A percentile compares a stretch with the other conserved stretches of the same genome.
phyloP scores from a whole-genome alignment of 1,284 basidiomycete genomes.

The Crucibulum parvulum region DNA sequence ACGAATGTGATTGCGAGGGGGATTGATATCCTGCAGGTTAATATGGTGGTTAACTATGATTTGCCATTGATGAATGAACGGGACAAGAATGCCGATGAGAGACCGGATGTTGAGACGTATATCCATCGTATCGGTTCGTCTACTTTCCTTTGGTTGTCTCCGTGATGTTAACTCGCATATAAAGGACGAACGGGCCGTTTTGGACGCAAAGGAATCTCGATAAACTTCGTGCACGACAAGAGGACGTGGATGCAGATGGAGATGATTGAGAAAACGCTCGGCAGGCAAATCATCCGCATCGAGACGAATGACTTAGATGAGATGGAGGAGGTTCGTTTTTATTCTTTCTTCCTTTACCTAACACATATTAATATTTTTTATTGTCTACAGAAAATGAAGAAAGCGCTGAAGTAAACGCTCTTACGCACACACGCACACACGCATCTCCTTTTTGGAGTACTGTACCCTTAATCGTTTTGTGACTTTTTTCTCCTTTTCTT shows the following conservation, averaged over 20 bases:
- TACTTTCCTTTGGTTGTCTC: background rate
- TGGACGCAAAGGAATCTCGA: constrained; percentile 94
- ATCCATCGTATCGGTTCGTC: constrained; percentile 94
- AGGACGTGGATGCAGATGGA: constrained; percentile 88
- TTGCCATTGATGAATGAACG: constrained; percentile 86
- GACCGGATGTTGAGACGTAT: constrained; percentile 96
- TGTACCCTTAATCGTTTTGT: too few species aligned
- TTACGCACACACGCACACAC: too few species aligned
- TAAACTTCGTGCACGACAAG: constrained; percentile 94
- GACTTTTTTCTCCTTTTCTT: too few species aligned
- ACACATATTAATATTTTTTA: constrained; percentile 2
- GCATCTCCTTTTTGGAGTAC: too few species aligned
- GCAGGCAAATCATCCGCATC: constrained; percentile 81
- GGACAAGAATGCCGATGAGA: constrained; percentile 53
- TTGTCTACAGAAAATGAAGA: constrained; percentile 71
- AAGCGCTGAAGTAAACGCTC: constrained; percentile 66
- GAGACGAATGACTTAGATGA: constrained; percentile 86
- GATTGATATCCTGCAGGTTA: constrained; percentile 99
- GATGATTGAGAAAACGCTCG: constrained; percentile 79
- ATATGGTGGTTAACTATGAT: constrained; percentile 99
- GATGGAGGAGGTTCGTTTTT: constrained; percentile 80
- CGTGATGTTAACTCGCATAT: constrained; percentile 4
- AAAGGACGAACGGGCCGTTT: constrained; percentile 94
- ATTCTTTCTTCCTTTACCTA: constrained; percentile 2
- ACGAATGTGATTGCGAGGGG: constrained; percentile 99